Evolutionary conservation across 192 early-diverging fungal species (phyloP).

Genomic region (Thoreauomyces humboldtii): DNA sequence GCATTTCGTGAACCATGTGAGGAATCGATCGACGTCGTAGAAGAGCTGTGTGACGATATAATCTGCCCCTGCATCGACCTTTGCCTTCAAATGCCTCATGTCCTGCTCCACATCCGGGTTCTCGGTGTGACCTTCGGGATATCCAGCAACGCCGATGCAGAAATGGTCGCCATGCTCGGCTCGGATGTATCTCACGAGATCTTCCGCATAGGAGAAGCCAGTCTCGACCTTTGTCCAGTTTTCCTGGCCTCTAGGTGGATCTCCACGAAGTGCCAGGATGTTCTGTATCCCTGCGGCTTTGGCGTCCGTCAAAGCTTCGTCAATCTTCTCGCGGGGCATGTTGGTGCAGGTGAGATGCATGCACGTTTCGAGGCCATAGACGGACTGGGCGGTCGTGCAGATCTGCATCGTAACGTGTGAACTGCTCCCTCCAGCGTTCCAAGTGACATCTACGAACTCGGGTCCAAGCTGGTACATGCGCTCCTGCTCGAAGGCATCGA

Average conservation of each 20-base stretch:
- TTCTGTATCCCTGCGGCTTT: slow-evolving; percentile 94
- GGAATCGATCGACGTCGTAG: slow-evolving; percentile 85
- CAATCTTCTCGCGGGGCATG: slow-evolving; percentile 87
- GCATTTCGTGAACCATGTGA: slow-evolving; percentile 75
- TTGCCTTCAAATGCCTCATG: slow-evolving; percentile 76
- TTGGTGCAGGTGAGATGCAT: slow-evolving; percentile 99
- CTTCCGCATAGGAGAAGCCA: slow-evolving; percentile 83
- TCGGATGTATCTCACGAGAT: slow-evolving; percentile 90
- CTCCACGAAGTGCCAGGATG: slow-evolving; percentile 93
- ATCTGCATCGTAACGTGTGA: slow-evolving; percentile 88
- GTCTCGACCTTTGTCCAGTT: slow-evolving; percentile 81
- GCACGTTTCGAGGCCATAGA: slow-evolving; percentile 91
- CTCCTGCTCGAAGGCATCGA: slow-evolving; percentile 45
- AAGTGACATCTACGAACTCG: slow-evolving; percentile 91
- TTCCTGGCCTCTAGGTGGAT: slow-evolving; percentile 80
- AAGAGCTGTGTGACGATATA: slow-evolving; percentile 94
- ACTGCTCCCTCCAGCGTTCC: slow-evolving; percentile 90
- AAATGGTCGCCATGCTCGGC: slow-evolving; percentile 90
- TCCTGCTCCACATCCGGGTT: slow-evolving; percentile 73
- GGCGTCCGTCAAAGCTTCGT: slow-evolving; percentile 77
- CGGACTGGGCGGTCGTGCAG: slow-evolving; percentile 78
- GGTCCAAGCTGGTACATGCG: slow-evolving; percentile 93
- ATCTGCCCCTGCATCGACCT: slow-evolving; percentile 91
- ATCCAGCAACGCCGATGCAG: slow-evolving; percentile 87
- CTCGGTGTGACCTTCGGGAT: slow-evolving; percentile 92